phyloP scores from a whole-genome alignment of 495 filamentous ascomycete genomes.

The Durotheca rogersii region DNA sequence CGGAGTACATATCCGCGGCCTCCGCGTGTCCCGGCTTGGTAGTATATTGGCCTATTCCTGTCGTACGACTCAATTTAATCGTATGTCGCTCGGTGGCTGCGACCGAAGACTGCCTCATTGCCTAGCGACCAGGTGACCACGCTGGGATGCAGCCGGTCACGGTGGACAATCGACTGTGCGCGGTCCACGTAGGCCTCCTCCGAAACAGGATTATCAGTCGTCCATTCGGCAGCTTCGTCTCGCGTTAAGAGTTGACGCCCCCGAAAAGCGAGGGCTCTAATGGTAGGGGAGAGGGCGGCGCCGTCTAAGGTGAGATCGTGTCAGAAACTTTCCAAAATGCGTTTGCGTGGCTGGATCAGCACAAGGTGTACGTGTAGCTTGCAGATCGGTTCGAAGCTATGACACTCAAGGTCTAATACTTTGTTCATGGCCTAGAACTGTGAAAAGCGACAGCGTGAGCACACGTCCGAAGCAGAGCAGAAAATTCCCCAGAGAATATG shows the following conservation, averaged over 20 bases:
- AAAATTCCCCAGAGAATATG: too few relatives aligned
- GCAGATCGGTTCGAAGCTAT: slow-evolving; percentile 59
- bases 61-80: slow-evolving; percentile 58
- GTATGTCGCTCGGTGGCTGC: slow-evolving; percentile 65
- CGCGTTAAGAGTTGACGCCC: slow-evolving; percentile 55
- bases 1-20: slow-evolving; percentile 63
- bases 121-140: slow-evolving; percentile 72
- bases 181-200: slow-evolving; percentile 65
- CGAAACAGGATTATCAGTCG: slow-evolving; percentile 65
- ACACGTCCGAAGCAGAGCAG: too few relatives aligned
- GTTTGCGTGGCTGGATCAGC: background rate
- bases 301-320: slow-evolving; percentile 20
- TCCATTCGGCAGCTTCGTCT: slow-evolving; percentile 53
- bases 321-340: too few relatives aligned
- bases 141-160: slow-evolving; percentile 66
- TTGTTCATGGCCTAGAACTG: slow-evolving; percentile 70
- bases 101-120: slow-evolving; percentile 68
- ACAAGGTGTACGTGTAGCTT: slow-evolving; percentile 1
- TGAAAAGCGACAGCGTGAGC: too few relatives aligned
- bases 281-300: slow-evolving; percentile 30
- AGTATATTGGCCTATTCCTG: slow-evolving; percentile 61
- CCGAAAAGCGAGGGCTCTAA: slow-evolving; percentile 30
- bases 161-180: slow-evolving; percentile 59
- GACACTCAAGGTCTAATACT: slow-evolving; percentile 69
- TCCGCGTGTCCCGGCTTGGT: slow-evolving; percentile 62